These are phyloP conservation scores for Trypanosomatidae sp. DNA, from an alignment of 208 protist genomes.

Conservation along the genomic window DNA sequence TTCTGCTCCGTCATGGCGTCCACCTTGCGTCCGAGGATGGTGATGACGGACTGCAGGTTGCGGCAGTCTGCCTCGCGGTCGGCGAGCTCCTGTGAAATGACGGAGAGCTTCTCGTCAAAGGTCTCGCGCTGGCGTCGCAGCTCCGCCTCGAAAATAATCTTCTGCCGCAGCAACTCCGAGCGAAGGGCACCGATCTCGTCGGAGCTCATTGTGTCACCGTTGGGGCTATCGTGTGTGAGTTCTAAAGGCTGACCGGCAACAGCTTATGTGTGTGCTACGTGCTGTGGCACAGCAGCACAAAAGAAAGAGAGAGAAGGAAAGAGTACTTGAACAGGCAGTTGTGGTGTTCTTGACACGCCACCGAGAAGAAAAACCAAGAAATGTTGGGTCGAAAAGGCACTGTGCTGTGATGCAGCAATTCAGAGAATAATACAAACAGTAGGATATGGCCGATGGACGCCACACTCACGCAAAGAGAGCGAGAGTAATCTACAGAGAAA, in stretches of 20 bases:
- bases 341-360: no score
- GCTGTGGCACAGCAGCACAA: not conserved
- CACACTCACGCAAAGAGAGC: no score
- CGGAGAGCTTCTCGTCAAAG: conserved; percentile 66
- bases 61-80: conserved; percentile 87
- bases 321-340: no score
- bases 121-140: conserved; percentile 76
- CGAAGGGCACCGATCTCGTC: conserved; percentile 83
- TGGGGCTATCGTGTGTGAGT: not conserved
- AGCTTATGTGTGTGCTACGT: not conserved
- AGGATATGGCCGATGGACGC: no score
- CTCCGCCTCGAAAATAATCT: conserved; percentile 88
- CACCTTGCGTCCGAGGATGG: conserved; percentile 85
- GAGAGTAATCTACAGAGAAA: no score
- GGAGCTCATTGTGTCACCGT: conserved; percentile 29
- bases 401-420: no score
- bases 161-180: conserved; percentile 85
- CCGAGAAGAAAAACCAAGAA: no score
- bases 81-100: conserved; percentile 67
- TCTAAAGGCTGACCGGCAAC: not conserved
- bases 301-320: no score
- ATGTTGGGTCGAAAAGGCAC: no score
- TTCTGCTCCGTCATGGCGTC: conserved; percentile 55
- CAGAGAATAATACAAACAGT: no score
- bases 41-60: conserved; percentile 86